These are phyloP conservation scores for Malassezia sp. DNA, from an alignment of 1,284 basidiomycete species.

Conservation along the genomic window DNA sequence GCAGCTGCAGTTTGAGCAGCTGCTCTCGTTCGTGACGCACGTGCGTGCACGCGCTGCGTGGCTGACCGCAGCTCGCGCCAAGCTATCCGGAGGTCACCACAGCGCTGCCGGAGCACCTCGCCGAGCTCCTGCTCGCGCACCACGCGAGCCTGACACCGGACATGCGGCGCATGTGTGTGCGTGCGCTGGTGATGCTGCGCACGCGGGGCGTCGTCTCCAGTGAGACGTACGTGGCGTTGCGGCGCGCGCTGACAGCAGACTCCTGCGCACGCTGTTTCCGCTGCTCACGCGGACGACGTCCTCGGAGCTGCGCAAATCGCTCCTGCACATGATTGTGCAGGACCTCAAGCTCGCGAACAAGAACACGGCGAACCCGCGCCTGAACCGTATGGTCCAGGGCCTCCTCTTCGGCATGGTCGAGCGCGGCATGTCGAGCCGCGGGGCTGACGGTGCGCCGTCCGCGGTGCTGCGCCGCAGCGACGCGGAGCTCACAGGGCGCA, in stretches of 20 bases:
- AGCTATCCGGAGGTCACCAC: slow-evolving; percentile 32
- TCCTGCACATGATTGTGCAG: slow-evolving; percentile 88
- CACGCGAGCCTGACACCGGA: slow-evolving; percentile 36
- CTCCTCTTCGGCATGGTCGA: slow-evolving; percentile 95
- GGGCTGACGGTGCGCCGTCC: not conserved
- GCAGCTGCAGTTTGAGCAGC: slow-evolving; percentile 31
- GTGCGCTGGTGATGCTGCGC: slow-evolving; percentile 59
- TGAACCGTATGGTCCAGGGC: slow-evolving; percentile 90
- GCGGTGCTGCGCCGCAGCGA: slow-evolving; percentile 40
- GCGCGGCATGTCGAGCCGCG: slow-evolving; percentile 61
- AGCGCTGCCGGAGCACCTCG: slow-evolving; percentile 28
- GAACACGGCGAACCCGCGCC: slow-evolving; percentile 80
- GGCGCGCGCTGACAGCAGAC: slow-evolving; percentile 51
- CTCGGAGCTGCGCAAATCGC: slow-evolving; percentile 65
- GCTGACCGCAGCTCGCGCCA: slow-evolving; percentile 62
- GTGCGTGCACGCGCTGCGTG: too few species aligned
- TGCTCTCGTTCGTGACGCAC: slow-evolving; percentile 49
- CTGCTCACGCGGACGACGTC: slow-evolving; percentile 75
- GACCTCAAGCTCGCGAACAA: slow-evolving; percentile 87
- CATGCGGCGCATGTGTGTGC: slow-evolving; percentile 28
- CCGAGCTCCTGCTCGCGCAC: slow-evolving; percentile 38
- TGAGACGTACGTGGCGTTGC: slow-evolving; percentile 59
- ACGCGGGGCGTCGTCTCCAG: slow-evolving; percentile 87
- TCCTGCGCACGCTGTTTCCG: slow-evolving; percentile 82
- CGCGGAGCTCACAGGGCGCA: slow-evolving; percentile 49